Evolutionary conservation across 345 rosid genomes (phyloP).

Genomic region (Moricandia moricandioides): DNA sequence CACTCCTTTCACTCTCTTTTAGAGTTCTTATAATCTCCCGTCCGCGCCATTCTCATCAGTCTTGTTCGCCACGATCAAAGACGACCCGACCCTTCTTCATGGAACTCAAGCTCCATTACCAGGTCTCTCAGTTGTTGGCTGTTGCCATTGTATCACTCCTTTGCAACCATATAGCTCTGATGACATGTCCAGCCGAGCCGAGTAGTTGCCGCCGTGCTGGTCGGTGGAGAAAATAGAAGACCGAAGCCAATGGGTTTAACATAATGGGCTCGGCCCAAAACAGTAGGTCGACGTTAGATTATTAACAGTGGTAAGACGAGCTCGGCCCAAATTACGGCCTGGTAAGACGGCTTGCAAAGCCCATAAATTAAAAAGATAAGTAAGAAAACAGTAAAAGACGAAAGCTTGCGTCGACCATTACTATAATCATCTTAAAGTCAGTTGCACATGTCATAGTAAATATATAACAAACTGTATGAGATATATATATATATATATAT

Average conservation of each 20-base stretch:
- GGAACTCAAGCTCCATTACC: conserved; percentile 77
- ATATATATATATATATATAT: neutral
- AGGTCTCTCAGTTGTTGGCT: conserved; percentile 73
- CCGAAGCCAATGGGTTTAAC: conserved; percentile 16
- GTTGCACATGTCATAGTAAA: neutral
- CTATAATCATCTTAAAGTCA: neutral
- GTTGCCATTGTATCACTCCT: conserved; percentile 86
- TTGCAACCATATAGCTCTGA: conserved; percentile 64
- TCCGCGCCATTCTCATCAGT: conserved; percentile 78
- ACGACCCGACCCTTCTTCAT: conserved; percentile 82
- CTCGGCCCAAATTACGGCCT: conserved; percentile 11
- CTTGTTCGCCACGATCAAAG: conserved; percentile 80
- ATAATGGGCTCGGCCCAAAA: conserved; percentile 19
- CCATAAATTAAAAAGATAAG: neutral
- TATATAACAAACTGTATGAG: neutral
- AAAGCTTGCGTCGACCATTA: neutral
- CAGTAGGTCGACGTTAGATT: no score
- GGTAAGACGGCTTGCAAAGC: neutral
- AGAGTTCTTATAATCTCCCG: conserved; percentile 57
- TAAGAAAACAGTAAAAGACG: neutral
- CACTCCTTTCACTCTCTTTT: conserved; percentile 49
- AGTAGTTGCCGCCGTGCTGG: conserved; percentile 6
- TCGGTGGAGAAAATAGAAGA: conserved; percentile 21
- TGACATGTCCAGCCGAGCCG: neutral
- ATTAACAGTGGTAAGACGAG: no score